phyloP scores from a whole-genome alignment of 768 basidiomycete genomes.

The Trametes punicea region DNA sequence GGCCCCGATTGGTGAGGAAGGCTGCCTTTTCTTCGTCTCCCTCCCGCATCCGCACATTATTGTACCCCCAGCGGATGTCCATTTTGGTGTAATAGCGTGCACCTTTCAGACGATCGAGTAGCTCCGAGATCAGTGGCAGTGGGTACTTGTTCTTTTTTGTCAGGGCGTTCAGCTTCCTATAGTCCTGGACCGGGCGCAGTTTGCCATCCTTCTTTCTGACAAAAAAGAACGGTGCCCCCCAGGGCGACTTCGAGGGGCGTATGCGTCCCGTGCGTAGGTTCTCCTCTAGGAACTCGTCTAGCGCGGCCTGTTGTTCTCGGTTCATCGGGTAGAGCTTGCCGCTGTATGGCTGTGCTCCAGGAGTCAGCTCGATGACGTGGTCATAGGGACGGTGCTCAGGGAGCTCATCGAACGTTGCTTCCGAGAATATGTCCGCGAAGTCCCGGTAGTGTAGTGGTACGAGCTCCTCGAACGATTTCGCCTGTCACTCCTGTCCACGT shows the following conservation, averaged over 20 bases:
- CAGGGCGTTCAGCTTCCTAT: slow-evolving; percentile 31
- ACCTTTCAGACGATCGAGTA: slow-evolving; percentile 23
- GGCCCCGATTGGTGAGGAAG: slow-evolving; percentile 35
- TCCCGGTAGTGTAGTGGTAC: too few species aligned
- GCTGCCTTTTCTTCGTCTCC: slow-evolving; percentile 43
- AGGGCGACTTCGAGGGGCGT: background rate
- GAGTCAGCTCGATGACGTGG: too few species aligned
- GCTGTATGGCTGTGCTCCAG: too few species aligned
- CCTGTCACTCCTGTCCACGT: background rate
- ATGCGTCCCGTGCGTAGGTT: background rate
- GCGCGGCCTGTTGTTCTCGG: too few species aligned
- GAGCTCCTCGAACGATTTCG: too few species aligned
- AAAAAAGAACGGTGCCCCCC: slow-evolving; percentile 16
- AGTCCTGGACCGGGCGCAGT: background rate
- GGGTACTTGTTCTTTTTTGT: slow-evolving; percentile 33
- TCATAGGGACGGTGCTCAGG: too few species aligned
- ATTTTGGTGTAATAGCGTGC: slow-evolving; percentile 28
- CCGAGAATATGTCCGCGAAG: too few species aligned
- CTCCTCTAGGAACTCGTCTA: background rate
- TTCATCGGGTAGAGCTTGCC: too few species aligned
- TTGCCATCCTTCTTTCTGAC: slow-evolving; percentile 21
- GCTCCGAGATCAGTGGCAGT: slow-evolving; percentile 32
- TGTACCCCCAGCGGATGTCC: slow-evolving; percentile 30
- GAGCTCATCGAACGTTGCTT: too few species aligned
- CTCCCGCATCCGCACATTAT: slow-evolving; percentile 38